Evolutionary conservation across 306 rosid genomes (phyloP).

Genomic region (Medicago arabica): DNA sequence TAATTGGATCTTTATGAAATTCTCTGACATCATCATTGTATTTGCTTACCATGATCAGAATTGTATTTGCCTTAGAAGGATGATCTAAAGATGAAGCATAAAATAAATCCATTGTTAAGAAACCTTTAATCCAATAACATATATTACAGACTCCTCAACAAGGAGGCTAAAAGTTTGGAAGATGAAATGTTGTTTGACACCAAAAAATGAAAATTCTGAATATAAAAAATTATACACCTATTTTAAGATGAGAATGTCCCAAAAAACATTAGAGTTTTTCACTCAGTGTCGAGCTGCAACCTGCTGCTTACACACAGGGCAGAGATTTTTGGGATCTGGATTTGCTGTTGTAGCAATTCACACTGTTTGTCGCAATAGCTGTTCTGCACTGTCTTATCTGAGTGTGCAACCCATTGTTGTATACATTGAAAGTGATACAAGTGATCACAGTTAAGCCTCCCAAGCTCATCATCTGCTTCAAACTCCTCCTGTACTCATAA

Average conservation of each 20-base stretch:
- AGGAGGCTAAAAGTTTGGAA: neutral
- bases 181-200: slow-evolving; percentile 24
- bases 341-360: too few species aligned
- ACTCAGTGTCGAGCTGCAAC: slow-evolving; percentile 58
- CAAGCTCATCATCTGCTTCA: slow-evolving; percentile 78
- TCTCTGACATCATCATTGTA: too few species aligned
- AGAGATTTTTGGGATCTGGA: slow-evolving; percentile 77
- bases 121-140: neutral
- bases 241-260: slow-evolving; percentile 33
- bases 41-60: too few species aligned
- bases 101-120: neutral
- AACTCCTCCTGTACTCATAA: slow-evolving; percentile 73
- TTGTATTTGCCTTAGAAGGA: neutral
- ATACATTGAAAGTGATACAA: slow-evolving; percentile 76
- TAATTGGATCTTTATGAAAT: too few species aligned
- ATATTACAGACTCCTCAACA: neutral
- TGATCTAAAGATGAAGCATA: neutral
- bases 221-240: slow-evolving; percentile 69
- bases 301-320: slow-evolving; percentile 89
- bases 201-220: slow-evolving; percentile 59
- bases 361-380: too few species aligned
- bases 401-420: slow-evolving; percentile 83
- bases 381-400: too few species aligned
- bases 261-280: slow-evolving; percentile 12
- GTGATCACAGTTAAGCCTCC: slow-evolving; percentile 84